Conservation (phyloP, 345 rosid species). For the Reutealis trisperma region DNA sequence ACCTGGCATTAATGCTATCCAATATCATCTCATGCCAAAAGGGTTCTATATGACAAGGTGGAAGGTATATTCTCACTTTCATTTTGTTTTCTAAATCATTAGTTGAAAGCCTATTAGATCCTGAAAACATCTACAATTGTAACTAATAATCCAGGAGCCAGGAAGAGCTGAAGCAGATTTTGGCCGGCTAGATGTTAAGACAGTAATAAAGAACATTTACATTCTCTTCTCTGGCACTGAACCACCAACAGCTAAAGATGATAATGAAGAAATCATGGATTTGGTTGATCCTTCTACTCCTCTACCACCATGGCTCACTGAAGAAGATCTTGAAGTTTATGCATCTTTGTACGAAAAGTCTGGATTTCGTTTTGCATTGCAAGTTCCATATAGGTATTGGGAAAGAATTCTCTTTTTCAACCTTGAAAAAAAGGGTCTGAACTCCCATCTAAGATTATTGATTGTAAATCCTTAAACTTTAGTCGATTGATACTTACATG, state of each 20-base stretch:
- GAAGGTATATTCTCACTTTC: constrained; percentile 29
- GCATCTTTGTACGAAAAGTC: constrained; percentile 32
- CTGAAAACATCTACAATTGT: not conserved
- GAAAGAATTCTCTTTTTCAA: too few species aligned
- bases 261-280: constrained; percentile 30
- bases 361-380: constrained; percentile 27
- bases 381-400: constrained; percentile 28
- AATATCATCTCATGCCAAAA: constrained; percentile 29
- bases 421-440: not conserved
- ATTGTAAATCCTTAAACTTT: too few species aligned
- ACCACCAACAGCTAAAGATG: constrained; percentile 22
- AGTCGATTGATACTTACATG: not conserved
- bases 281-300: constrained; percentile 32
- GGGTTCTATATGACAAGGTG: constrained; percentile 45
- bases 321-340: constrained; percentile 25
- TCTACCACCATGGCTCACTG: constrained; percentile 23
- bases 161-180: constrained; percentile 32
- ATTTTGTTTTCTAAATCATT: not conserved
- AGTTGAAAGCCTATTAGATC: not conserved
- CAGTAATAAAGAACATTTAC: constrained; percentile 23
- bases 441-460: too few species aligned
- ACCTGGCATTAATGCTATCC: constrained; percentile 26
- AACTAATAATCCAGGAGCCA: constrained; percentile 15
- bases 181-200: constrained; percentile 23
- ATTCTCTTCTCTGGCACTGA: constrained; percentile 19